Evolutionary conservation across 2,329 filamentous ascomycete genomes (phyloP), one percentile per base, ranked within the genome.

Genomic region (Colletotrichum simmondsii): DNA sequence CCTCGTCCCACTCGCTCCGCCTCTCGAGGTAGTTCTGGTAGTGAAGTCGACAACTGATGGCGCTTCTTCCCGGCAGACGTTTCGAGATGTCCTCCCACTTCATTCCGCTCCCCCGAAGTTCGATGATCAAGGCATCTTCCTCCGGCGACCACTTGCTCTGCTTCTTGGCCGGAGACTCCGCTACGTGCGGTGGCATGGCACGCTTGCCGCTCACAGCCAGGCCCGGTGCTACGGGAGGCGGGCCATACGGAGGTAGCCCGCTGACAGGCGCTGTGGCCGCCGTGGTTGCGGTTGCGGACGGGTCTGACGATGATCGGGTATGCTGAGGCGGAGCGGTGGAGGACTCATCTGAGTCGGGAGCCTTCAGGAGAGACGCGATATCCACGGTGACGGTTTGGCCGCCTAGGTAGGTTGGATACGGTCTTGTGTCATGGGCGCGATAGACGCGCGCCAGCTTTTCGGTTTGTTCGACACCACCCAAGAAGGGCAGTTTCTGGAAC

Each of bases 31-130:
- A 98, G 81, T 99, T 99, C 79, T 98, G 96, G 82, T 98, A 98
- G 80, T 98, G 95, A 64, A 98, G 88, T 56, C 96, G 92, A 83
- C 96, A 98, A 78, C 95, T 97, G 79, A 98, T 98, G 70, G 95
- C 93, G 83, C 95, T 98, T 77, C 97, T 91, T 74, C 96, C 96
- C 3, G 95, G 95, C 62, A 98, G 86, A 67, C 93, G 91, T 85
- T 96, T 97, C 74, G 95, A 97, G 78, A 98, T 98, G 82, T 98
- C 96, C 80, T 98, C 96, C 97, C 96, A 98, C 81, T 98, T 98
- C 95, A 98, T 98, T 10, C 94, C 94, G 77, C 92, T 92, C 49
- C 95, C 94, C 71, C 96, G 91, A 74, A 98, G 89, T 81, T 97
- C 94, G 78, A 98, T 98, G 77, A 98, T 98, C 61, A 97, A 86